phyloP scores from a whole-genome alignment of 1,139 yeast genomes.

The Suhomyces anneliseae region DNA sequence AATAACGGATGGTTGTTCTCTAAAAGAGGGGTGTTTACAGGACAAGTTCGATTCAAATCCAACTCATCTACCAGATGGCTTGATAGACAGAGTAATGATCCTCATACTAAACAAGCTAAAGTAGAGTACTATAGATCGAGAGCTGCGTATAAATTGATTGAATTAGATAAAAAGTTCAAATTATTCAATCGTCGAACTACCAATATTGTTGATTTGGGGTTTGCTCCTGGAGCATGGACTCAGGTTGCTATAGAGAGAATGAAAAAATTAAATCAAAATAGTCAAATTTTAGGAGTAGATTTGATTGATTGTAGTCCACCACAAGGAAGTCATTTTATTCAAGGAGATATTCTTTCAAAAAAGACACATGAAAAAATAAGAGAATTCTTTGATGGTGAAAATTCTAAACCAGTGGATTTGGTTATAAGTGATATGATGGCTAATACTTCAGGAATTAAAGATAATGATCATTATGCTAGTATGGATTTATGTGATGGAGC shows the following conservation, averaged over 20 bases:
- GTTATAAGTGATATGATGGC: constrained; percentile 51
- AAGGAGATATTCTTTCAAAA: constrained; percentile 41
- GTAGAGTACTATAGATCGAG: constrained; percentile 67
- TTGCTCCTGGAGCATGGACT: constrained; percentile 54
- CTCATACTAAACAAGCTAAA: constrained; percentile 65
- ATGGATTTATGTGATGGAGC: constrained; percentile 48
- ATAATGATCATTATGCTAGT: constrained; percentile 45
- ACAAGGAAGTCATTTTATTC: constrained; percentile 38
- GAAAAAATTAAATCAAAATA: constrained; percentile 14
- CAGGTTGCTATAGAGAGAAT: constrained; percentile 39
- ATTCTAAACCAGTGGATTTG: constrained; percentile 25
- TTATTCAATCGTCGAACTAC: constrained; percentile 50
- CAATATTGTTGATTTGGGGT: constrained; percentile 73
- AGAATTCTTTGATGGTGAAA: constrained; percentile 13
- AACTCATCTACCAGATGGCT: constrained; percentile 74
- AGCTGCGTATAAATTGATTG: constrained; percentile 85
- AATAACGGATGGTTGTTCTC: neutral
- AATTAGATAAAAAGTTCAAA: constrained; percentile 62
- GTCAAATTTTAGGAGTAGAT: constrained; percentile 43
- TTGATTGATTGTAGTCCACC: constrained; percentile 42
- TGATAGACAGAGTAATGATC: constrained; percentile 64
- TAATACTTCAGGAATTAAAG: constrained; percentile 46
- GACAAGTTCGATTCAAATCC: constrained; percentile 18
- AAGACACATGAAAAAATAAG: constrained; percentile 34
- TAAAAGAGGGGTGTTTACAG: neutral